Conservation (phyloP, 768 basidiomycete genomes). For the Psilocybe subaeruginosa region DNA sequence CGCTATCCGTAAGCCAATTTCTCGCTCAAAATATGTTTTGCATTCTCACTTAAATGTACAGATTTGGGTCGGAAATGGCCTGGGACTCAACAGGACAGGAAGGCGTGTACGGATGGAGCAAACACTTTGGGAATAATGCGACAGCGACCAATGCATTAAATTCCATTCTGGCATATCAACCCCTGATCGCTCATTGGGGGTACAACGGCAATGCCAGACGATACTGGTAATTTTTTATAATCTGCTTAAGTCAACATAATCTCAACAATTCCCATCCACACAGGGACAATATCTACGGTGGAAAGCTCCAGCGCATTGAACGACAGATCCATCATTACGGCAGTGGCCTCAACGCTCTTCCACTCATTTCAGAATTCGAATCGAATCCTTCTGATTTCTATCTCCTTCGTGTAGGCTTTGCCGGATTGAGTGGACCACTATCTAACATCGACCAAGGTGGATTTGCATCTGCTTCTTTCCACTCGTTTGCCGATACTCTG, state of each 20-base stretch:
- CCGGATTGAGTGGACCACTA: slow-evolving; percentile 54
- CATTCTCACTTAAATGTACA: slow-evolving; percentile 19
- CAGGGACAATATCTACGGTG: slow-evolving; percentile 62
- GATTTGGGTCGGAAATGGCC: slow-evolving; percentile 64
- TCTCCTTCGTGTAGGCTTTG: slow-evolving; percentile 55
- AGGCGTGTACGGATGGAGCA: slow-evolving; percentile 57
- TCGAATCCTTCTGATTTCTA: slow-evolving; percentile 49
- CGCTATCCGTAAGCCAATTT: slow-evolving; percentile 49
- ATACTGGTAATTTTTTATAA: slow-evolving; percentile 47
- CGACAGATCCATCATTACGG: slow-evolving; percentile 64
- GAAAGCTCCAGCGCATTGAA: slow-evolving; percentile 56
- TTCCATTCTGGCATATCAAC: slow-evolving; percentile 60
- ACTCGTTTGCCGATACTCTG: slow-evolving; percentile 58
- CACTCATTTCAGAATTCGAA: slow-evolving; percentile 53
- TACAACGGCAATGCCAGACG: slow-evolving; percentile 63
- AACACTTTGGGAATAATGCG: slow-evolving; percentile 53
- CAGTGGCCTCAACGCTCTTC: slow-evolving; percentile 56
- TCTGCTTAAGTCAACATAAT: neutral
- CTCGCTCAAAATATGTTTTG: neutral
- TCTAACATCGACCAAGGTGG: slow-evolving; percentile 61
- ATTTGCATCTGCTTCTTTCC: slow-evolving; percentile 62
- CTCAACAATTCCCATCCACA: neutral
- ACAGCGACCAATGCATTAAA: slow-evolving; percentile 56
- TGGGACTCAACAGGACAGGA: slow-evolving; percentile 63
- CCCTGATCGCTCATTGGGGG: slow-evolving; percentile 61